A percentile compares a stretch with the other conserved stretches of the same genome.
Conservation (phyloP, 2,329 filamentous ascomycete species). For the Pyrenochaeta sp. region DNA sequence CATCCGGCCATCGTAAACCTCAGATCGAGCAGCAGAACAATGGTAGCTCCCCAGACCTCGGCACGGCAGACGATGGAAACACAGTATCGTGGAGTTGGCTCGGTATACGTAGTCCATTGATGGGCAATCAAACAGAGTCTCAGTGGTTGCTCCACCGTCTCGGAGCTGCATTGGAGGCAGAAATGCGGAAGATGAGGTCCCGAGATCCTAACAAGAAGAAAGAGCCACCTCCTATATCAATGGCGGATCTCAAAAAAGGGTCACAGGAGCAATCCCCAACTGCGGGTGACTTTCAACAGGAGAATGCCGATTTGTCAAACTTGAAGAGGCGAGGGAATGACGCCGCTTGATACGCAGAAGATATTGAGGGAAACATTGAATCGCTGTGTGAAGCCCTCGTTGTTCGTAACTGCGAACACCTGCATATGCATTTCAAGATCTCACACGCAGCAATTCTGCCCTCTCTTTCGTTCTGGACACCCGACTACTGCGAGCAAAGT, state of each 20-base stretch:
- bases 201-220: constrained; percentile 18
- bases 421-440: no score
- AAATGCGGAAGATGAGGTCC: constrained; percentile 42
- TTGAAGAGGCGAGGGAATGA: constrained; percentile 9
- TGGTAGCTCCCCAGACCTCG: constrained; percentile 36
- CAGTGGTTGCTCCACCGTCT: constrained; percentile 77
- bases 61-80: constrained; percentile 38
- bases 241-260: constrained; percentile 30
- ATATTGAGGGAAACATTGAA: no score
- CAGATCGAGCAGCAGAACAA: constrained; percentile 25
- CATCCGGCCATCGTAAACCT: constrained; percentile 45
- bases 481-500: no score
- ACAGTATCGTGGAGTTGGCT: constrained; percentile 79
- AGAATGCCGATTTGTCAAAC: constrained; percentile 16
- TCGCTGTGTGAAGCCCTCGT: no score
- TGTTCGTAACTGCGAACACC: no score
- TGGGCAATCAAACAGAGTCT: constrained; percentile 72
- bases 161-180: constrained; percentile 60
- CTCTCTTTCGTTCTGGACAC: no score
- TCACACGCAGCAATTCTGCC: no score
- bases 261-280: constrained; percentile 7
- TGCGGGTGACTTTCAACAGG: constrained; percentile 12
- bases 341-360: constrained; percentile 6
- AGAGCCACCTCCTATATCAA: constrained; percentile 43
- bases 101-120: constrained; percentile 71